Evolutionary conservation across 1,284 basidiomycete species (phyloP), one percentile per base, ranked within the genome.

Genomic region (Coniferiporia sulphurascens): DNA sequence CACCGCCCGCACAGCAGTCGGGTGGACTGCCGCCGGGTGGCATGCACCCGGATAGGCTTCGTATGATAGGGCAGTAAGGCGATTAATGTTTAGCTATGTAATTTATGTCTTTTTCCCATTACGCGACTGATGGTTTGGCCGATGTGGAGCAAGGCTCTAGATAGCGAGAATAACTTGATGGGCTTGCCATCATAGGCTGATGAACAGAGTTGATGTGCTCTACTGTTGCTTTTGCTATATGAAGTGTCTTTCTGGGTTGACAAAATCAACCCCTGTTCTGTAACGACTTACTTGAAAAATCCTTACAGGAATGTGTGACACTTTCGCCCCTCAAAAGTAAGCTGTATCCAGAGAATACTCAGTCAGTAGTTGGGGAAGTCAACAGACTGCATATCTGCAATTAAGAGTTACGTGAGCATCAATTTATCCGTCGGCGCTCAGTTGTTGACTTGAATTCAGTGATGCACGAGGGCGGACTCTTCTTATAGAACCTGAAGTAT

Each of bases 21-120:
- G 72, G 71, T 17, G 48, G 27, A 27, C 27, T 27, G 27, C 27
- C 35, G 12, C 75, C 76, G 51, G 73, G 76, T 19, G 86, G 82
- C 34, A 90, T 94, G 65, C 92, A 94, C 73, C 92, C 92, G n/a
- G 91, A 94, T 73, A 80, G 91, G 62, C 66, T 91, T 70, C 79
- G 90, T 62, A 93, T 93, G 90, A 84, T 93, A 86, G 82, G 76
- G 21, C 55, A 60, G 34, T 48, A 49, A 52, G 32, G 32, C 10
- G 12, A 21, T 9, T 10, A 22, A 13, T 36, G 34, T 35, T 17
- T 34, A 55, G 53, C 22, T 55, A 38, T 48, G 53, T 45, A 46
- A 9, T 54, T 54, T 36, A 22, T 54, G 19, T 54, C 12, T 36
- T 21, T 48, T 45, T 38, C 6, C 34, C 46, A 27, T 48, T 43